Evolutionary conservation across 2,329 filamentous ascomycete genomes (phyloP).

Genomic region (Boeremia exigua): DNA sequence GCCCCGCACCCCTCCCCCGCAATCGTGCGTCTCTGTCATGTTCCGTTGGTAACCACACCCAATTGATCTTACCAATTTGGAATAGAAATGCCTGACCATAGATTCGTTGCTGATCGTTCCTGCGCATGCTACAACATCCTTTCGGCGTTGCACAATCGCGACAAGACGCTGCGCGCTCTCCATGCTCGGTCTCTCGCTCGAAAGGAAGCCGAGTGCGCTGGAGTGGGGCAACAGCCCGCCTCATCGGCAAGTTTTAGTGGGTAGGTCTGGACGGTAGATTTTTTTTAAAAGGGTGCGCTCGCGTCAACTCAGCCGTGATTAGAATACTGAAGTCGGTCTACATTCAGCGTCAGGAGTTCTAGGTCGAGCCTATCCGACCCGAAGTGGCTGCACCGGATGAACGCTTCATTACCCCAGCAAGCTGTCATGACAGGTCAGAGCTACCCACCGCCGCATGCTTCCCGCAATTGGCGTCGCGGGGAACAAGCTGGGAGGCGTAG

Average conservation of each 20-base stretch:
- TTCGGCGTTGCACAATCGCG: neutral
- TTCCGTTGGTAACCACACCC: constrained; percentile 23
- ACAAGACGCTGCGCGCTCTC: constrained; percentile 1
- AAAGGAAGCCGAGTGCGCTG: no score
- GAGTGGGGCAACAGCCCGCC: no score
- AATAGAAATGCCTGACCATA: constrained; percentile 15
- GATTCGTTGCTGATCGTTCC: constrained; percentile 1
- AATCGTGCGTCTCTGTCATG: constrained; percentile 19
- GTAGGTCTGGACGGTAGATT: no score
- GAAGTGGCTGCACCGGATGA: constrained; percentile 30
- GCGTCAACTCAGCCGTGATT: neutral
- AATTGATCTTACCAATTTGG: constrained; percentile 21
- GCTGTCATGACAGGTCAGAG: constrained; percentile 13
- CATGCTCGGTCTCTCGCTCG: constrained; percentile 4
- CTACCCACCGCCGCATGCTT: constrained; percentile 16
- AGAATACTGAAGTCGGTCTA: neutral
- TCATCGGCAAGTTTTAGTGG: no score
- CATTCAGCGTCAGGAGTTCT: constrained; percentile 4
- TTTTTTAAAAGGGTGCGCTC: neutral
- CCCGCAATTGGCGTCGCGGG: constrained; percentile 23
- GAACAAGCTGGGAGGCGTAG: constrained; percentile 19
- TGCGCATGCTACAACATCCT: neutral
- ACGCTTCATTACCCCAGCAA: constrained; percentile 36
- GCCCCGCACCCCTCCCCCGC: constrained; percentile 48
- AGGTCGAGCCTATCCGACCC: constrained; percentile 25